A percentile compares a stretch with the other conserved stretches of the same genome.
Evolutionary conservation across 2,329 filamentous ascomycete genomes (phyloP).

Genomic region (Ceratocystis variospora): DNA sequence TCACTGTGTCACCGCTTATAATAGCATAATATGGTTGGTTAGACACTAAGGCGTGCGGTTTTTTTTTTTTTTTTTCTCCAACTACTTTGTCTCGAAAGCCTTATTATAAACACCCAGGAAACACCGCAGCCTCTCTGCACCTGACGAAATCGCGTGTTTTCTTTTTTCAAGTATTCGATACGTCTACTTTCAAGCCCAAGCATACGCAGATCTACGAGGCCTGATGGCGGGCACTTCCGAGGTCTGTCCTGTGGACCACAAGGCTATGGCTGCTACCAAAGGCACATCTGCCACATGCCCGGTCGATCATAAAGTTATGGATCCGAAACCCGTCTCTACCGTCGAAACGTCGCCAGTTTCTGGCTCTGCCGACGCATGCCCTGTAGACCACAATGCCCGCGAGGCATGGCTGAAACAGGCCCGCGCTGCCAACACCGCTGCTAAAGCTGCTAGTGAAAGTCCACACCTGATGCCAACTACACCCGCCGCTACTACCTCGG

Average conservation of each 20-base stretch:
- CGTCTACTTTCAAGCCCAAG: not conserved
- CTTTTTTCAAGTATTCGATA: too few species aligned
- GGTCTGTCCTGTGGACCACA: conserved; percentile 20
- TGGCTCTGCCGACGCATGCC: conserved; percentile 42
- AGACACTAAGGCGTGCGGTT: not conserved
- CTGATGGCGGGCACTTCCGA: conserved; percentile 10
- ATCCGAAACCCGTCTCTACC: not conserved
- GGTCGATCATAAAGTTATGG: not conserved
- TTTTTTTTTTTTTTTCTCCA: conserved; percentile 4
- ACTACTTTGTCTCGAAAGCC: not conserved
- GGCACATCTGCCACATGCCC: conserved; percentile 13
- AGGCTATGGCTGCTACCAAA: conserved; percentile 13
- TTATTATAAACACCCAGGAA: not conserved
- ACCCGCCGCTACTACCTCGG: not conserved
- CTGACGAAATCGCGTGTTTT: not conserved
- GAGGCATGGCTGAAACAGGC: conserved; percentile 72
- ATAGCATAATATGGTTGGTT: conserved; percentile 5
- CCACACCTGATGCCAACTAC: conserved; percentile 23
- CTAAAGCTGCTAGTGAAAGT: conserved; percentile 22
- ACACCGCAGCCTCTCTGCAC: not conserved
- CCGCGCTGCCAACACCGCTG: conserved; percentile 27
- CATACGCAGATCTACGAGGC: not conserved
- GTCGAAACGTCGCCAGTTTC: conserved; percentile 8
- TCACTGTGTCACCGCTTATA: conserved; percentile 3
- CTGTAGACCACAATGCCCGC: conserved; percentile 80